Conservation (phyloP, 1,284 basidiomycete genomes). For the Fistulinella cinereoalba region DNA sequence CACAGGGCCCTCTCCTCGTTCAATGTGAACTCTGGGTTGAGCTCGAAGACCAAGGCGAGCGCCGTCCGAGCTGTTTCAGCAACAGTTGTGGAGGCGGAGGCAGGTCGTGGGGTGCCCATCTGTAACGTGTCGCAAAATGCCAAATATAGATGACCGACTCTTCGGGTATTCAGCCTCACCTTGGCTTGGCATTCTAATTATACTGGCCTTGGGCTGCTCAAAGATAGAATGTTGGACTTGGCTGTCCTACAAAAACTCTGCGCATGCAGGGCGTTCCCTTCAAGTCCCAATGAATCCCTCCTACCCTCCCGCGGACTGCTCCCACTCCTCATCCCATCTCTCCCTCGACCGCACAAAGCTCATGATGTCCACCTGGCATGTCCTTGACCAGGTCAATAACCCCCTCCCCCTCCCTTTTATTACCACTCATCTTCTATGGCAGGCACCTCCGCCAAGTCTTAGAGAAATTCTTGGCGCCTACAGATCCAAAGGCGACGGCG, state of each 20-base stretch:
- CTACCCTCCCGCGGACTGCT: constrained; percentile 25
- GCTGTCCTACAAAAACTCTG: constrained; percentile 39
- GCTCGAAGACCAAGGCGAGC: background rate
- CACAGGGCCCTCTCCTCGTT: background rate
- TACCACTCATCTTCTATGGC: constrained; percentile 14
- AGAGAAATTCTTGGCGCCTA: constrained; percentile 85
- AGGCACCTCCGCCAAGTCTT: constrained; percentile 75
- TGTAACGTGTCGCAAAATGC: constrained; percentile 11
- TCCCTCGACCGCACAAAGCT: constrained; percentile 33
- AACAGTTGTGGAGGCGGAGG: background rate
- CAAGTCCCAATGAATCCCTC: constrained; percentile 26
- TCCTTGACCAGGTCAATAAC: constrained; percentile 45
- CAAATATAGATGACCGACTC: constrained; percentile 24
- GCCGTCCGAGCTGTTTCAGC: background rate
- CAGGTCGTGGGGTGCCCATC: background rate
- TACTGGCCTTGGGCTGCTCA: constrained; percentile 27
- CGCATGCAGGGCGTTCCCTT: constrained; percentile 17
- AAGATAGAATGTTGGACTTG: constrained; percentile 41
- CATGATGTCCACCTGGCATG: constrained; percentile 44
- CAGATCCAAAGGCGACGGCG: constrained; percentile 78
- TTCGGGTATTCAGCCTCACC: constrained; percentile 37
- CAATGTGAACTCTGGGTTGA: background rate
- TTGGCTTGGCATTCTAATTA: constrained; percentile 40
- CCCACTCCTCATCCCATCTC: constrained; percentile 20
- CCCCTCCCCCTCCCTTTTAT: background rate